Base-by-base conservation (phyloP, 371 early-diverging fungal species). In the Haplosporangium sp. region DNA sequence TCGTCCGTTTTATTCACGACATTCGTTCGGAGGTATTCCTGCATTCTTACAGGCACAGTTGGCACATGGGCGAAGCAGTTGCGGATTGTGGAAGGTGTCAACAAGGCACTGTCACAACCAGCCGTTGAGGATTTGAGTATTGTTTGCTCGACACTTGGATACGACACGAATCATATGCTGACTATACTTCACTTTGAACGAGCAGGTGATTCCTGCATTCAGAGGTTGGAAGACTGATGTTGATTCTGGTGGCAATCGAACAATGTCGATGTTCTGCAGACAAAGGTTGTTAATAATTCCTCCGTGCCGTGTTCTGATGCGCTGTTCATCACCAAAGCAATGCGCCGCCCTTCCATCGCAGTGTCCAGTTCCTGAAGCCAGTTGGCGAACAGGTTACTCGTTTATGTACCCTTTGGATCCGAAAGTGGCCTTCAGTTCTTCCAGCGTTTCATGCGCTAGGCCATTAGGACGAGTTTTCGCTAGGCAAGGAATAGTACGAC, bases 51-150 rank as follows among this genome's bases (percentile, higher is more conserved):
- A 50, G 50, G 50, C 16, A 50, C 13, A 50, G 20, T 20, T 9
- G 50, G 50, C 18, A 50, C 50, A 50, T 50, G 16, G 50, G 50
- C 50, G 50, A 50, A 50, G 50, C 50, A 50, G 50, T 50, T 50
- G 50, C 50, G 50, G 6, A 50, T 50, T 50, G 9, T 50, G 6
- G 50, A 13, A 16, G 6, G 13, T 20, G 18, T 50, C 50, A n/a
- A 20, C 50, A 50, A 50, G n/a, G 50, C 16, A 50, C 50, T 16
- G 13, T 13, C 16, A 50, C n/a, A 50, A 20, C 50, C 50, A 20
- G 50, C 14, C 50, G 50, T 50, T 50, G 16, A 6, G 50, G 50
- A 50, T 20, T 20, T 50, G 13, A n/a, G 20, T 50, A 20, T 50
- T n/a, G 18, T 50, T 20, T 50, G 50, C 20, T 50, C 50, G 50